These are phyloP conservation scores for Colletotrichum sojae DNA, from an alignment of 2,329 filamentous ascomycete genomes.

Conservation along the genomic window DNA sequence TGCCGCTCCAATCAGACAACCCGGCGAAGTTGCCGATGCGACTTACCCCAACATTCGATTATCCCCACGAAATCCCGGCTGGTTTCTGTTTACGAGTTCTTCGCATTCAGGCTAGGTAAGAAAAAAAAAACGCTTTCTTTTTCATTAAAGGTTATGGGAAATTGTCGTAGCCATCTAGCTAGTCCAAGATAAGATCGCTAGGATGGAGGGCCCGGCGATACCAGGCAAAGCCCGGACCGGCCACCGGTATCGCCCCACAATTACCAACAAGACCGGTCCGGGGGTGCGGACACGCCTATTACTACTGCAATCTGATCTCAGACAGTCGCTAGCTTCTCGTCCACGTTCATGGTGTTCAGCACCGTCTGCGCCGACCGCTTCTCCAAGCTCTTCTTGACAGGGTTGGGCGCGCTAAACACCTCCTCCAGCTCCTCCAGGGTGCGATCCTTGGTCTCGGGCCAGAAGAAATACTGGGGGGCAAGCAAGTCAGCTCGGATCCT, in stretches of 20 bases:
- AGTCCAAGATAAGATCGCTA: background rate
- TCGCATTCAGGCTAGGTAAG: background rate
- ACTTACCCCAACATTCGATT: background rate
- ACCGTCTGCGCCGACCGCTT: slow-evolving; percentile 60
- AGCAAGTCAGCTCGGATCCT: too few species aligned
- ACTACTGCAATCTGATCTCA: background rate
- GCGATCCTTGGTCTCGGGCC: slow-evolving; percentile 61
- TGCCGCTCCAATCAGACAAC: slow-evolving; percentile 30
- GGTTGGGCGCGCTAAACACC: slow-evolving; percentile 62
- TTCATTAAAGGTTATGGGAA: background rate
- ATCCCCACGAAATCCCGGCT: background rate
- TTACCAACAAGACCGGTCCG: slow-evolving; percentile 22
- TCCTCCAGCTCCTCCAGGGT: slow-evolving; percentile 68
- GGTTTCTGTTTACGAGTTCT: background rate
- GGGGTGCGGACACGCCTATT: slow-evolving; percentile 32
- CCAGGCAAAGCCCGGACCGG: background rate
- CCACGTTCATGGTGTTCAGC: slow-evolving; percentile 44
- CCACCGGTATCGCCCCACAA: slow-evolving; percentile 18
- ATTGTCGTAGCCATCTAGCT: background rate
- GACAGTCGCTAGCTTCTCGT: slow-evolving; percentile 50
- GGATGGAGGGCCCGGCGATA: background rate
- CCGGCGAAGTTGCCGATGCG: background rate
- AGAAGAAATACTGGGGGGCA: slow-evolving; percentile 60
- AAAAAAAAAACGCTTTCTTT: background rate
- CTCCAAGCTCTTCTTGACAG: slow-evolving; percentile 59